Percentiles rank a stretch among this genome's conserved stretches.
phyloP scores from a whole-genome alignment of 176 grass and related monocot genomes.

The Secale cereale region DNA sequence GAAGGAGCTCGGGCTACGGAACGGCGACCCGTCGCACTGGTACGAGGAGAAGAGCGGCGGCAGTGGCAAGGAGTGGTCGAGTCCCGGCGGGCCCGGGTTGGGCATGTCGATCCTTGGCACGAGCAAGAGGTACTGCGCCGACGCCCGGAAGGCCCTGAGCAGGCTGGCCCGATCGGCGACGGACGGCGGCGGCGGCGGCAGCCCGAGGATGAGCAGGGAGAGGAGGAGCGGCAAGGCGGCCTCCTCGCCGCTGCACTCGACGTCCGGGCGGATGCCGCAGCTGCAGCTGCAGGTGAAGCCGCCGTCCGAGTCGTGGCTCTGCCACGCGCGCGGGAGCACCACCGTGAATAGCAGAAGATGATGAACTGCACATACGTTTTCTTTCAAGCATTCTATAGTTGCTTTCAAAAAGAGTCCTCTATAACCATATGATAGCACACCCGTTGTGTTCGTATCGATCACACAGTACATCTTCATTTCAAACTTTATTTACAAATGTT shows the following conservation, averaged over 20 bases:
- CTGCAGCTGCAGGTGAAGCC: slow-evolving; percentile 49
- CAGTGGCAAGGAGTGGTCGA: slow-evolving; percentile 34
- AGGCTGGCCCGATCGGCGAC: slow-evolving; percentile 33
- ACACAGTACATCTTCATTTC: not conserved
- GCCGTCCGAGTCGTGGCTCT: slow-evolving; percentile 56
- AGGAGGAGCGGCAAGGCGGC: slow-evolving; percentile 29
- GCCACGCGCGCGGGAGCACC: slow-evolving; percentile 27
- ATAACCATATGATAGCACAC: too few species aligned
- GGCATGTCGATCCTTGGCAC: slow-evolving; percentile 57
- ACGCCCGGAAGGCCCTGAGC: slow-evolving; percentile 46
- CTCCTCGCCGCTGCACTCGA: not conserved
- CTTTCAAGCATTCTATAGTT: not conserved
- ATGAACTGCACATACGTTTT: not conserved
- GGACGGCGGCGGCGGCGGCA: not conserved
- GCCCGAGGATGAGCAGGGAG: slow-evolving; percentile 28
- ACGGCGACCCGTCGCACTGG: slow-evolving; percentile 8
- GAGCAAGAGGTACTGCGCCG: slow-evolving; percentile 49
- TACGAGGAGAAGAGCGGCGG: slow-evolving; percentile 24
- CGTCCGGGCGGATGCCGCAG: slow-evolving; percentile 45
- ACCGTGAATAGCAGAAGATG: slow-evolving; percentile 34
- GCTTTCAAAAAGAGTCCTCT: too few species aligned
- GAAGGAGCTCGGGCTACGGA: not conserved
- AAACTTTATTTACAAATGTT: not conserved
- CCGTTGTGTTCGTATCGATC: not conserved
- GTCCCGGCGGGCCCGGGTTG: slow-evolving; percentile 20